Evolutionary conservation across 2,329 filamentous ascomycete genomes (phyloP).

Genomic region (Cladorrhinum sp.): DNA sequence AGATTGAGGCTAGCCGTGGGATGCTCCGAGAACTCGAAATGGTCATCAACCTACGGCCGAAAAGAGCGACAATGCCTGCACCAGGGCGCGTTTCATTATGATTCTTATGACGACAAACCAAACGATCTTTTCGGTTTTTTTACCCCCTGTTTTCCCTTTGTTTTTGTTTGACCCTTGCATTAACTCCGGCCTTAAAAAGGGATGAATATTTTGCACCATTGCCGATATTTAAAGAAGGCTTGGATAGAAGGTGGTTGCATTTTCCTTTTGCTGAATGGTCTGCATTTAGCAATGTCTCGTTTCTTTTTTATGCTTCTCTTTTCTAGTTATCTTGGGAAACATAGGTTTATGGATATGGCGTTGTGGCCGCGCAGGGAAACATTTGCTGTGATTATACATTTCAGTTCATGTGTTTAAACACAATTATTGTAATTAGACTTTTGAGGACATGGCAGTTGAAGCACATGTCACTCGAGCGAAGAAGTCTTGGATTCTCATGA

Average conservation of each 20-base stretch:
- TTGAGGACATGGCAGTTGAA: slow-evolving; percentile 7
- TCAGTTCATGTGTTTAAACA: slow-evolving; percentile 7
- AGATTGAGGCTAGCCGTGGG: slow-evolving; percentile 75
- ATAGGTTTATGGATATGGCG: slow-evolving; percentile 14
- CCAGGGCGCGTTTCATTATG: slow-evolving; percentile 44
- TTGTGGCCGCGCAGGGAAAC: slow-evolving; percentile 11
- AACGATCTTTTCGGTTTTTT: slow-evolving; percentile 18
- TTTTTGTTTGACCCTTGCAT: slow-evolving; percentile 12
- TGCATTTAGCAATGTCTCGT: not conserved
- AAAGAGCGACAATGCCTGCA: slow-evolving; percentile 33
- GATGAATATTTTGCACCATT: slow-evolving; percentile 9
- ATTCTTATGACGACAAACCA: slow-evolving; percentile 25
- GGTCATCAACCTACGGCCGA: slow-evolving; percentile 63
- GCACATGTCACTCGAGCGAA: slow-evolving; percentile 3
- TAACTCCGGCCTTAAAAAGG: slow-evolving; percentile 2
- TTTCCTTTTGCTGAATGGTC: slow-evolving; percentile 1
- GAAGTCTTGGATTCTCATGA: not conserved
- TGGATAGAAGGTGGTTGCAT: slow-evolving; percentile 14
- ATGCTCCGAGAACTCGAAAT: slow-evolving; percentile 94
- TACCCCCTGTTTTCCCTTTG: slow-evolving; percentile 9
- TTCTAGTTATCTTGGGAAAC: slow-evolving; percentile 1
- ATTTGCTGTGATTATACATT: not conserved
- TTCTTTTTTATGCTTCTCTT: not conserved
- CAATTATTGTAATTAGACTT: slow-evolving; percentile 25
- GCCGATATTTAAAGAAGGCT: slow-evolving; percentile 7